Evolutionary conservation across 352 stramenopile species (phyloP).

Genomic region (Pythium dissimile): DNA sequence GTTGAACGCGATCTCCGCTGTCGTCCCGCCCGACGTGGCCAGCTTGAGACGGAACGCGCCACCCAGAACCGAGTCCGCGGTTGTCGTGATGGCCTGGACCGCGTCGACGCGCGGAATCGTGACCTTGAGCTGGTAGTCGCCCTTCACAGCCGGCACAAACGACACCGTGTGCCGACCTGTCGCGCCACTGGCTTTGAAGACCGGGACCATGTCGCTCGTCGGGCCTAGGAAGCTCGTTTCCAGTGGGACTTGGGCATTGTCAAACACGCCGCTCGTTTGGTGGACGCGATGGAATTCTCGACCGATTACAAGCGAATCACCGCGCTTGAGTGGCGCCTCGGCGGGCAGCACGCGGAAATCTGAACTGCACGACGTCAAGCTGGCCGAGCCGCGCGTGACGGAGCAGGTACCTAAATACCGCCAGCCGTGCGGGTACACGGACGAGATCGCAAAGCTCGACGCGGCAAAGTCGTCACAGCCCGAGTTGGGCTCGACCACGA

Average conservation of each 20-base stretch:
- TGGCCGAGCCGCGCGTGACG: conserved; percentile 17
- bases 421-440: conserved; percentile 53
- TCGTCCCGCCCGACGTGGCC: conserved; percentile 31
- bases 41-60: conserved; percentile 67
- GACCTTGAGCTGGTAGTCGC: conserved; percentile 86
- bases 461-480: conserved; percentile 50
- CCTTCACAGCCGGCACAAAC: conserved; percentile 89
- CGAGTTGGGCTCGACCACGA: conserved; percentile 49
- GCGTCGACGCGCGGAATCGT: conserved; percentile 65
- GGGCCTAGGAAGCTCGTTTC: conserved; percentile 53
- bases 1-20: conserved; percentile 53
- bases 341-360: conserved; percentile 32
- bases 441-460: conserved; percentile 44
- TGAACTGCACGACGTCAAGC: conserved; percentile 41
- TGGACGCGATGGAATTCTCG: conserved; percentile 68
- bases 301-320: conserved; percentile 81
- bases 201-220: conserved; percentile 47
- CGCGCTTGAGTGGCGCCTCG: conserved; percentile 53
- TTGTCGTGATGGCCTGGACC: conserved; percentile 64
- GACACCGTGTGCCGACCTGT: conserved; percentile 84
- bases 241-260: conserved; percentile 66
- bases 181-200: conserved; percentile 52
- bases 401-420: conserved; percentile 71
- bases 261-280: conserved; percentile 45
- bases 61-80: conserved; percentile 43